Base-by-base conservation (phyloP, 768 basidiomycete genomes). In the Boletus rufocinnamomeus region DNA sequence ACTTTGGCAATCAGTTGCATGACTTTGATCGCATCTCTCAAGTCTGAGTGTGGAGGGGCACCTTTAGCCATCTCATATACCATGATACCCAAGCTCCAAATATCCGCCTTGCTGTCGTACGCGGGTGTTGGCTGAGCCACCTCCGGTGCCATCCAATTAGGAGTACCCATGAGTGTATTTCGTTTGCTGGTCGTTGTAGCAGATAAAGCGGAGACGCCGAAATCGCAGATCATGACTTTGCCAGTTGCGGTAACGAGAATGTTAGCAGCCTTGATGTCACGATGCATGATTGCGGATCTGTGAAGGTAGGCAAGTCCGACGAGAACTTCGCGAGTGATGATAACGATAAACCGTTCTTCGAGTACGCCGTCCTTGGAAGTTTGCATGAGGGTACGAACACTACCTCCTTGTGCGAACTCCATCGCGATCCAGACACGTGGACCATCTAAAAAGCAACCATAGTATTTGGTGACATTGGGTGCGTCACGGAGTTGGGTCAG, bases 131-230 rank as follows among this genome's bases (percentile, higher is more conserved):
- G 81, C 63, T 93, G 91, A 17, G 96, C 92, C 4, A 98, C 94
- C 74, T 99, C 97, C 0, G 97, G 97, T 0, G 97, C 97, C 97
- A 99, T 99, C 96, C 96, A 98, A 71, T 97, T 93, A 0, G 95
- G 96, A 2, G 97, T 98, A 2, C 97, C 97, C 60, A 95, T 93
- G 68, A 98, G 84, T 0, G 97, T 99, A 52, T 95, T 94, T 25
- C 97, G 86, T 73, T 98, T 98, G 72, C 93, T 93, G 13, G 88
- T 86, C 3, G 86, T 80, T 17, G 86, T 91, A 27, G 86, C 84
- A 53, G 98, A 83, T 38, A 97, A 84, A 3, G 95, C 97, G 5
- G 96, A 97, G 48, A 99, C 97, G 30, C 97, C 97, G 72, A 99
- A 99, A 75, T 99, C 97, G 71, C 94, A 96, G 28, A 99, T 89